Evolutionary conservation across 139 green algal genomes (phyloP).

Genomic region (Chlamydomonas asymmetrica): DNA sequence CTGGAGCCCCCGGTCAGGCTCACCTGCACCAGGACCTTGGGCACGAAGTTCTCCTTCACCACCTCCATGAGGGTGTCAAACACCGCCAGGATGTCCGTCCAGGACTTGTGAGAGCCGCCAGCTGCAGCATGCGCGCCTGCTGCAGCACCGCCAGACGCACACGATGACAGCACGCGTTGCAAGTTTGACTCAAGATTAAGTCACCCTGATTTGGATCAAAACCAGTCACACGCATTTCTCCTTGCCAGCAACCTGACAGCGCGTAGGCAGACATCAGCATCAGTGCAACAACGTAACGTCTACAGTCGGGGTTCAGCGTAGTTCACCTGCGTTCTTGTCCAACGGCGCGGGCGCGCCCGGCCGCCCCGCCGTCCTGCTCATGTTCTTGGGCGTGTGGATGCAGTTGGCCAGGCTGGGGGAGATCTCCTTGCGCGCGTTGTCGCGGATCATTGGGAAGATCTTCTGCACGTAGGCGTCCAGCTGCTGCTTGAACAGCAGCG

Average conservation of each 20-base stretch:
- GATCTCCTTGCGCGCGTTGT: slow-evolving; percentile 98
- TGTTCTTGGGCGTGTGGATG: slow-evolving; percentile 80
- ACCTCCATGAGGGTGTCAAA: slow-evolving; percentile 83
- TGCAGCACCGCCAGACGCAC: neutral
- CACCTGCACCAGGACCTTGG: slow-evolving; percentile 85
- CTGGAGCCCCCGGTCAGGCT: too few relatives aligned
- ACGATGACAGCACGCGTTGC: neutral
- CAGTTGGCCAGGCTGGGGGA: slow-evolving; percentile 77
- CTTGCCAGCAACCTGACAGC: too few relatives aligned
- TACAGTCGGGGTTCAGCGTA: too few relatives aligned
- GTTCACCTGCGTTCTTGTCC: slow-evolving; percentile 13
- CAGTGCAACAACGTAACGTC: too few relatives aligned
- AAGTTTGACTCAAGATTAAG: too few relatives aligned
- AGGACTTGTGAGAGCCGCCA: slow-evolving; percentile 64
- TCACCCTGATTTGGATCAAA: too few relatives aligned
- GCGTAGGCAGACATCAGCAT: too few relatives aligned
- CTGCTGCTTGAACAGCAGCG: slow-evolving; percentile 99
- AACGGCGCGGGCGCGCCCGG: neutral
- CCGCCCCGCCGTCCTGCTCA: neutral
- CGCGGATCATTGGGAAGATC: slow-evolving; percentile 96
- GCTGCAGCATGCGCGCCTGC: slow-evolving; percentile 21
- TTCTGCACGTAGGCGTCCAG: slow-evolving; percentile 97
- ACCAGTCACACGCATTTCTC: too few relatives aligned
- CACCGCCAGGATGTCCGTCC: slow-evolving; percentile 84
- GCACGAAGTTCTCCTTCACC: slow-evolving; percentile 86